Percentiles rank a stretch among this genome's conserved stretches.
Conservation (phyloP, 768 basidiomycete genomes). For the Coprinellus micaceus region DNA sequence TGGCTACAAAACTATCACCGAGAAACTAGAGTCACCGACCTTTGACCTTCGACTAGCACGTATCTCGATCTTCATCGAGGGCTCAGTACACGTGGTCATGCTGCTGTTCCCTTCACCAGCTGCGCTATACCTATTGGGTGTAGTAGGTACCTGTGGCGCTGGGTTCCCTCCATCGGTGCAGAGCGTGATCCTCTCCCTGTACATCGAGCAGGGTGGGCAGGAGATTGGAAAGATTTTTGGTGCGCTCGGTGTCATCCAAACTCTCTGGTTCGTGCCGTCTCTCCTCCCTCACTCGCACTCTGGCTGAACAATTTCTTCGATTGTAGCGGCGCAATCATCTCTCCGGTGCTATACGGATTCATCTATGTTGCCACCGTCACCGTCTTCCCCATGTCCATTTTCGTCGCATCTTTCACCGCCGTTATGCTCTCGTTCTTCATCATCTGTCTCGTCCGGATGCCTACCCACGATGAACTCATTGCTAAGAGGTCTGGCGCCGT, state of each 20-base stretch:
- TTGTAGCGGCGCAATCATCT: constrained; percentile 61
- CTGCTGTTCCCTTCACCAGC: constrained; percentile 40
- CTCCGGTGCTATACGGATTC: constrained; percentile 68
- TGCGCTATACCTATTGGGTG: constrained; percentile 48
- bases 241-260: constrained; percentile 71
- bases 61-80: constrained; percentile 55
- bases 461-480: constrained; percentile 11
- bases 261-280: constrained; percentile 46
- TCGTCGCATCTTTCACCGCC: constrained; percentile 48
- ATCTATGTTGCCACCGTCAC: constrained; percentile 70
- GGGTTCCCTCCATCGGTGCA: constrained; percentile 67
- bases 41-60: constrained; percentile 72
- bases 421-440: constrained; percentile 40
- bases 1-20: constrained; percentile 11
- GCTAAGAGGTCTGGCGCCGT: constrained; percentile 12
- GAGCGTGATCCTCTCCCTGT: constrained; percentile 68
- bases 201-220: constrained; percentile 47
- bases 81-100: constrained; percentile 47
- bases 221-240: constrained; percentile 81
- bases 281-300: not conserved
- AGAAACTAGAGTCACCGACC: constrained; percentile 36
- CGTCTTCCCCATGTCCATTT: constrained; percentile 63
- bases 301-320: not conserved
- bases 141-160: constrained; percentile 51
- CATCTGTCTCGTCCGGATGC: constrained; percentile 45